A percentile compares a stretch with the other conserved stretches of the same genome.
Conservation (phyloP, 495 filamentous ascomycete species). For the Daldinia caldariorum region DNA sequence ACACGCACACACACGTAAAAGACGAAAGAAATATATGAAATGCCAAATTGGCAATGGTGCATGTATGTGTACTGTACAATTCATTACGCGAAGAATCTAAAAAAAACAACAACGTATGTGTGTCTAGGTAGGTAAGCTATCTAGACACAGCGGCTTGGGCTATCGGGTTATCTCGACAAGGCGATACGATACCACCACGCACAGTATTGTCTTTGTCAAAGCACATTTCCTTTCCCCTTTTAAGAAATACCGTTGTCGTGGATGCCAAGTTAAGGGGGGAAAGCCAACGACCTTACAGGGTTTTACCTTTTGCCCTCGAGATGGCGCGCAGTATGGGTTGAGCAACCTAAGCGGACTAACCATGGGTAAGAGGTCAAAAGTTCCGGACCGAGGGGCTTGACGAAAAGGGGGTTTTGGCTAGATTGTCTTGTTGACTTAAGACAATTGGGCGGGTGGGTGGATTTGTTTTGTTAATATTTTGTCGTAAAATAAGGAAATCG, state of each 20-base stretch:
- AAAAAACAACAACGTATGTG: too few relatives aligned
- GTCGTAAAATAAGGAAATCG: neutral
- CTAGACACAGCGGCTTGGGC: neutral
- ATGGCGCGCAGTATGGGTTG: neutral
- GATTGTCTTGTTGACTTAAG: neutral
- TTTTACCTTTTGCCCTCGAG: neutral
- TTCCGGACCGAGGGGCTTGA: neutral
- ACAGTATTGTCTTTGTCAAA: neutral
- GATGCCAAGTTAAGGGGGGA: neutral
- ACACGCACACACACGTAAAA: too few relatives aligned
- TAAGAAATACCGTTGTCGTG: neutral
- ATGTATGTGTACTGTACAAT: conserved; percentile 3
- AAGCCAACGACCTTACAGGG: too few relatives aligned
- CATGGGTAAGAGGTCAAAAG: neutral
- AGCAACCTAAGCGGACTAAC: neutral
- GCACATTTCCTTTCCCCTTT: neutral
- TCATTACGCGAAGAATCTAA: conserved; percentile 8
- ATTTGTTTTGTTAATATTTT: neutral
- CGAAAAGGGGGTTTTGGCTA: neutral
- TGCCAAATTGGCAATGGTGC: neutral
- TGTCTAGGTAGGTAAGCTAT: conserved; percentile 1
- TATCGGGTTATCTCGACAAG: neutral
- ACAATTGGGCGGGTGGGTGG: neutral
- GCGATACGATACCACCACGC: neutral
- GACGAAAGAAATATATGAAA: too few relatives aligned